Percentiles rank a stretch among this genome's conserved stretches.
Evolutionary conservation across 345 rosid species (phyloP).

Genomic region (Eucalyptus dawsonii): DNA sequence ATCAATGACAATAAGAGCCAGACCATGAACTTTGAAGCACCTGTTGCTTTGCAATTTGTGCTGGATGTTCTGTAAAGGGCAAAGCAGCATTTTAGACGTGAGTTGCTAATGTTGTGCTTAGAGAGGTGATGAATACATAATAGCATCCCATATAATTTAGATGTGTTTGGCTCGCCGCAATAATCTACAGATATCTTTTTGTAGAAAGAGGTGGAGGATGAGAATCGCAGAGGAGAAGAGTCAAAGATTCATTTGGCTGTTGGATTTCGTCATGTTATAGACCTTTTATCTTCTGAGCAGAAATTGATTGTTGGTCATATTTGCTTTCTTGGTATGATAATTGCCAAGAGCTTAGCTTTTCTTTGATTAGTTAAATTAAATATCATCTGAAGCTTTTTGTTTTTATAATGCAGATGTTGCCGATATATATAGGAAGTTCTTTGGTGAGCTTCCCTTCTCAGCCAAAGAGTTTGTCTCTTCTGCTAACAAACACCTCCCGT

Average conservation of each 20-base stretch:
- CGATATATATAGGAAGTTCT: conserved; percentile 67
- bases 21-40: neutral
- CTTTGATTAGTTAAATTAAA: neutral
- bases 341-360: neutral
- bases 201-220: conserved; percentile 69
- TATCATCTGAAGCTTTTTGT: neutral
- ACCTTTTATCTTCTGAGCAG: conserved; percentile 63
- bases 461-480: conserved; percentile 58
- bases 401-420: conserved; percentile 60
- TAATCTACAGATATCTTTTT: neutral
- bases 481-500: conserved; percentile 47
- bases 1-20: neutral
- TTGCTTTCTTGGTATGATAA: conserved; percentile 69
- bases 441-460: conserved; percentile 62
- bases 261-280: conserved; percentile 87
- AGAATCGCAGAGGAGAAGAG: conserved; percentile 31
- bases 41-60: neutral
- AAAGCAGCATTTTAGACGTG: neutral
- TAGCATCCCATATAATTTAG: neutral
- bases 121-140: neutral
- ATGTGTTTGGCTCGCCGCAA: neutral
- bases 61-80: neutral
- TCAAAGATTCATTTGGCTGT: conserved; percentile 47
- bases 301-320: conserved; percentile 90
- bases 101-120: neutral